Percentiles rank a stretch among this genome's conserved stretches.
phyloP scores from a whole-genome alignment of 257 asterid species.

The Salvia miltiorrhiza region DNA sequence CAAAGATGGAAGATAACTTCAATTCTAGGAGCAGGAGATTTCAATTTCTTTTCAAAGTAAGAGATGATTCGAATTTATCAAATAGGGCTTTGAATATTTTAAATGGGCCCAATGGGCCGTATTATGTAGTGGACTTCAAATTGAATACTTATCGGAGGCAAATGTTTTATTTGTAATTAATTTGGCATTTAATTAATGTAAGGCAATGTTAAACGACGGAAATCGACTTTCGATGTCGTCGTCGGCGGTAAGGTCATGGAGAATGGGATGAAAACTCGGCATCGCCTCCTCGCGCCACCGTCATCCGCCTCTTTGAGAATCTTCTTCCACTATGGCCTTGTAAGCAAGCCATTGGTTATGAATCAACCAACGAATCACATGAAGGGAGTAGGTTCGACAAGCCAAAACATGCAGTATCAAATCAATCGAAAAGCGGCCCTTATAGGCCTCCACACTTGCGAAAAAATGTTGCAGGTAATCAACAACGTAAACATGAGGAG shows the following conservation, averaged over 20 bases:
- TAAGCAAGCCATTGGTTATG: conserved; percentile 37
- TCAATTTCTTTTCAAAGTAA: no score
- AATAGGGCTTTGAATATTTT: not conserved
- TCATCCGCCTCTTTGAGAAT: conserved; percentile 60
- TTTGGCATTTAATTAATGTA: not conserved
- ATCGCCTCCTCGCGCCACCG: conserved; percentile 36
- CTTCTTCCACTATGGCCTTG: conserved; percentile 75
- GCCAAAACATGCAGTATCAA: conserved; percentile 35
- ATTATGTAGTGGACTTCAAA: not conserved
- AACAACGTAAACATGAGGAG: conserved; percentile 38
- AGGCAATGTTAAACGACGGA: no score
- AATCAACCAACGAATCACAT: conserved; percentile 37
- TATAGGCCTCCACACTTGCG: conserved; percentile 96
- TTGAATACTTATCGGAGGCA: not conserved
- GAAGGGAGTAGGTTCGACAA: conserved; percentile 35
- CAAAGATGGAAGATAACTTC: no score
- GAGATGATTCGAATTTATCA: not conserved
- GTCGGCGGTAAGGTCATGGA: conserved; percentile 52
- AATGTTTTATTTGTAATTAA: not conserved
- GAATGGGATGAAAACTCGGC: conserved; percentile 68
- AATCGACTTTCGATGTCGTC: conserved; percentile 34
- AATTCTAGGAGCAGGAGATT: no score
- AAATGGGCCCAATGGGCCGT: not conserved
- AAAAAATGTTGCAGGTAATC: conserved; percentile 37
- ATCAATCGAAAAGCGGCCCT: conserved; percentile 43